Base-by-base conservation (phyloP, 768 basidiomycete genomes). In the Lactarius evosmus region DNA sequence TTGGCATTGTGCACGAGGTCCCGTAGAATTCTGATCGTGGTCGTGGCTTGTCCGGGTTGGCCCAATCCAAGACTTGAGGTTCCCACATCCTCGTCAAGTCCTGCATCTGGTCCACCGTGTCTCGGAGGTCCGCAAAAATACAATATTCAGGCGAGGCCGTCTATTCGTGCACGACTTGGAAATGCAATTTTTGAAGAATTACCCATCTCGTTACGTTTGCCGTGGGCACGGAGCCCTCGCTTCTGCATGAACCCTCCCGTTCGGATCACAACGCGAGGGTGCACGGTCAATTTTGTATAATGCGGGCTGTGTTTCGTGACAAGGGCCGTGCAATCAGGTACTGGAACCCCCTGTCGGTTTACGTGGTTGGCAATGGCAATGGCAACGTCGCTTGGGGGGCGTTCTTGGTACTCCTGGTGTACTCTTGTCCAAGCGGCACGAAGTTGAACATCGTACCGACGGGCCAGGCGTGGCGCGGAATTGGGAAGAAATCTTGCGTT, bases 1-100 rank as follows among this genome's bases (percentile, higher is more conserved):
- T 68, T 66, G 66, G 66, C 66, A 46, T 66, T 68, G 59, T 66
- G 65, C 61, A 61, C 67, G 64, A 58, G 67, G 67, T 61, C 67
- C 51, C 57, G 58, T 65, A 66, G 60, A 62, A 62, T 66, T 68
- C 65, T 61, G 65, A 62, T 66, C 59, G 58, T 67, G 63, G 64
- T 67, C 66, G 60, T 65, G 58, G 63, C 58, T 60, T 65, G 22
- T 65, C 66, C 66, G 58, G 62, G 55, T 60, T 60, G 66, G 66
- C 63, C 59, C 50, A 59, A 56, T 67, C 30, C 64, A 65, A 65
- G 64, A 40, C 64, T 57, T 60, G 55, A 56, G 49, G 59, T 65
- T 57, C 58, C 54, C 34, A 50, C 40, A 29, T 63, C 58, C 41
- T 60, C 50, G 16, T 63, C 58, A 64, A 64, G 63, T 46, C 54